A percentile compares a stretch with the other conserved stretches of the same genome.
Conservation (phyloP, 306 rosid species). For the Aeschynomene evenia region DNA sequence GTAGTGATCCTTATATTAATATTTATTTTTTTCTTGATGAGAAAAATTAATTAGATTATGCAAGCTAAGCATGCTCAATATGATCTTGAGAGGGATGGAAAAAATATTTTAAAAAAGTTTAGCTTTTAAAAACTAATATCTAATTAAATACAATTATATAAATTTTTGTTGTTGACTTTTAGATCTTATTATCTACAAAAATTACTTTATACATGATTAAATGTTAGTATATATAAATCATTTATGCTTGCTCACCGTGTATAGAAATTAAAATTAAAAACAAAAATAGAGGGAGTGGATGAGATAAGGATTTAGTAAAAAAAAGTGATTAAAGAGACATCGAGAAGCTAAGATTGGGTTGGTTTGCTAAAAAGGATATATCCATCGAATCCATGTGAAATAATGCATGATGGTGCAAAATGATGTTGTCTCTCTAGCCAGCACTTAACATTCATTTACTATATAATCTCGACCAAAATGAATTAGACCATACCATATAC, state of each 20-base stretch:
- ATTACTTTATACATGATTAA: too few species aligned
- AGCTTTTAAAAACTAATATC: too few species aligned
- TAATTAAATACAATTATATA: too few species aligned
- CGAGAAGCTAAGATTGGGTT: conserved; percentile 28
- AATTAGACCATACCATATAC: too few species aligned
- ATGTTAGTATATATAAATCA: too few species aligned
- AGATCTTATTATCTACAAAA: too few species aligned
- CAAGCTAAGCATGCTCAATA: not conserved
- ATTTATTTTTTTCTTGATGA: not conserved
- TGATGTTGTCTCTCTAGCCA: conserved; percentile 36
- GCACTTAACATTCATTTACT: not conserved
- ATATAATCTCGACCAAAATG: too few species aligned
- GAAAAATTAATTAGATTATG: not conserved
- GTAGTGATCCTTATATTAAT: not conserved
- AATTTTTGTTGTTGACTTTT: too few species aligned
- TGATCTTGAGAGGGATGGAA: conserved; percentile 25
- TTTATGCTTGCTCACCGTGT: too few species aligned
- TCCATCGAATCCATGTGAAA: conserved; percentile 63
- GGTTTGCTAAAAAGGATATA: conserved; percentile 38
- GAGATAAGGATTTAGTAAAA: conserved; percentile 29
- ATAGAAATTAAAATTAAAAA: too few species aligned
- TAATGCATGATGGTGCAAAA: conserved; percentile 44
- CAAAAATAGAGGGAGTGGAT: too few species aligned
- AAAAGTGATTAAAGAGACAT: conserved; percentile 29
- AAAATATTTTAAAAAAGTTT: too few species aligned